These are phyloP conservation scores for Amphibolis antarctica DNA, from an alignment of 106 monocot genomes.

Conservation along the genomic window DNA sequence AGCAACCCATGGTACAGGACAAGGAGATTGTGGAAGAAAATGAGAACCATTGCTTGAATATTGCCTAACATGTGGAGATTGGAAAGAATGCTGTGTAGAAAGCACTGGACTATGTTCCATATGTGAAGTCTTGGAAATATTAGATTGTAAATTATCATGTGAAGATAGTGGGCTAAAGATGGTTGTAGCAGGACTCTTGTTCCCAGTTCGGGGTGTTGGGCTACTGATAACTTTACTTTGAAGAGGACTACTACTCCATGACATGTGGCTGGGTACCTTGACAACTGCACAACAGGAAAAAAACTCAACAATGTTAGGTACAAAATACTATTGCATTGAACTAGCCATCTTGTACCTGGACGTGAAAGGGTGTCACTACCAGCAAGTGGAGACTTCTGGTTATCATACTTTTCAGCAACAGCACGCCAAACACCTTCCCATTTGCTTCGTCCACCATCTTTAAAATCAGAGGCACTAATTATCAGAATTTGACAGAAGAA, in stretches of 20 bases:
- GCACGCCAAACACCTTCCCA: slow-evolving; percentile 68
- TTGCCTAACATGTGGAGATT: slow-evolving; percentile 36
- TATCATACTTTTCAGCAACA: slow-evolving; percentile 39
- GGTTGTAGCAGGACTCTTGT: slow-evolving; percentile 24
- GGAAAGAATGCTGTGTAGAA: slow-evolving; percentile 46
- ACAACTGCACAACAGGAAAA: slow-evolving; percentile 24
- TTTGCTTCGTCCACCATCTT: slow-evolving; percentile 47
- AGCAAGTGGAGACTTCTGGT: slow-evolving; percentile 41
- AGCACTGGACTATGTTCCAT: slow-evolving; percentile 42
- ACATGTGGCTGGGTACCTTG: slow-evolving; percentile 24
- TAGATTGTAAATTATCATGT: slow-evolving; percentile 28
- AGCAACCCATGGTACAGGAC: slow-evolving; percentile 29
- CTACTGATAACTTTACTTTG: slow-evolving; percentile 33
- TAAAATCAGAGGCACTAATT: neutral
- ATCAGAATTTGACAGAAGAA: neutral
- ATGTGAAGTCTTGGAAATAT: slow-evolving; percentile 29
- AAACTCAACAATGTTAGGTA: neutral
- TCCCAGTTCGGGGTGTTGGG: slow-evolving; percentile 23
- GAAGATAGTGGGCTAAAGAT: slow-evolving; percentile 20
- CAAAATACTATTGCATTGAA: neutral
- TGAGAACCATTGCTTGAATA: slow-evolving; percentile 23
- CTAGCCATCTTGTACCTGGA: slow-evolving; percentile 32
- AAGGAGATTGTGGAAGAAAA: slow-evolving; percentile 31
- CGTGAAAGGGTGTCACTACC: slow-evolving; percentile 42
- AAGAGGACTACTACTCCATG: slow-evolving; percentile 20